These are phyloP conservation scores for Areca catechu DNA, from an alignment of 176 grass and related monocot genomes.

Conservation along the genomic window DNA sequence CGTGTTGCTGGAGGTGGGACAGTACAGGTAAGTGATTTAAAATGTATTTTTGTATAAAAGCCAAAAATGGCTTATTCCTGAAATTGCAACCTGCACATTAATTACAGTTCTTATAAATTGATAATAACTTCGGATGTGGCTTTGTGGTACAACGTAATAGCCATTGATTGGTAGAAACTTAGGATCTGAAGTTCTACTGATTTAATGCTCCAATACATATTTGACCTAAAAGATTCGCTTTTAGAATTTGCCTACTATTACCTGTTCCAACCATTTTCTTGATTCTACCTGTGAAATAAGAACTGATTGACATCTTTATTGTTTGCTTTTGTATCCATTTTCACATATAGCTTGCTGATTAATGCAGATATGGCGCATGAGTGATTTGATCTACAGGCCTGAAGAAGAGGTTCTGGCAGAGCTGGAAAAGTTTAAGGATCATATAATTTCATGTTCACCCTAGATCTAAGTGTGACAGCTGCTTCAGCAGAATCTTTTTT, in stretches of 20 bases:
- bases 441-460: conserved; percentile 39
- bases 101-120: too few relatives aligned
- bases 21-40: conserved; percentile 50
- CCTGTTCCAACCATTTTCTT: too few relatives aligned
- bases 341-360: conserved; percentile 5
- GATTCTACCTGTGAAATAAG: too few relatives aligned
- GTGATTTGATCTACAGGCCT: conserved; percentile 71
- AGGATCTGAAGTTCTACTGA: too few relatives aligned
- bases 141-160: too few relatives aligned
- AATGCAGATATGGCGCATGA: conserved; percentile 91
- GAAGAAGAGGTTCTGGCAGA: conserved; percentile 72
- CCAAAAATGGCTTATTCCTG: neutral
- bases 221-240: too few relatives aligned
- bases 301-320: neutral
- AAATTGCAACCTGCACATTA: neutral
- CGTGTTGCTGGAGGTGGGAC: conserved; percentile 90
- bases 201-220: too few relatives aligned
- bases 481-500: too few relatives aligned
- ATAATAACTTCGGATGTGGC: too few relatives aligned
- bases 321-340: neutral
- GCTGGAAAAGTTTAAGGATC: conserved; percentile 69
- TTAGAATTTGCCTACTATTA: too few relatives aligned
- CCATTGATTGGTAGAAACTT: too few relatives aligned
- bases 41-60: too few relatives aligned
- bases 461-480: conserved; percentile 25